A percentile compares a stretch with the other conserved stretches of the same genome.
Conservation (phyloP, 2,329 filamentous ascomycete species). For the Penicillium capsulatum region DNA sequence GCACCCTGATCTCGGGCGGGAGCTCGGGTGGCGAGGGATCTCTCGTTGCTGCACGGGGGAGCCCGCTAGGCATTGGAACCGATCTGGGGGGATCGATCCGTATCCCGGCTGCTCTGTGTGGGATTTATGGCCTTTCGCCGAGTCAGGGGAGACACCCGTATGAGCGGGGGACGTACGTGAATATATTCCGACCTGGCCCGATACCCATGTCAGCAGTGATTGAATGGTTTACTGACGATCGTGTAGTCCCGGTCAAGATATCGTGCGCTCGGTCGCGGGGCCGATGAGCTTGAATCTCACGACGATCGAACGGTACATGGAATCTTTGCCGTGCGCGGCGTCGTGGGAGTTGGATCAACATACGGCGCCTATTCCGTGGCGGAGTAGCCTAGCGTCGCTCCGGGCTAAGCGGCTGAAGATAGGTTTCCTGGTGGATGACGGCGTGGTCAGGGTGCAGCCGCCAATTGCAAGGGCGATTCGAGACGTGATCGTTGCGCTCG, state of each 20-base stretch:
- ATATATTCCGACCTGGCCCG: too few relatives aligned
- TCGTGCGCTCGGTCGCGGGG: slow-evolving; percentile 27
- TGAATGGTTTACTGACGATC: too few relatives aligned
- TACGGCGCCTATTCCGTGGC: slow-evolving; percentile 37
- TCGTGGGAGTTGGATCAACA: slow-evolving; percentile 40
- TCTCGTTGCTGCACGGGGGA: slow-evolving; percentile 48
- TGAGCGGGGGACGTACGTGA: slow-evolving; percentile 32
- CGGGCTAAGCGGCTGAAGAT: slow-evolving; percentile 51
- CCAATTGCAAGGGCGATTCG: slow-evolving; percentile 55
- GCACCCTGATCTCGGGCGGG: slow-evolving; percentile 49
- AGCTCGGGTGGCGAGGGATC: slow-evolving; percentile 55
- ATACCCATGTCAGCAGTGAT: too few relatives aligned
- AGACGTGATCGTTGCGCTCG: slow-evolving; percentile 53
- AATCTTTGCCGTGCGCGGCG: slow-evolving; percentile 30
- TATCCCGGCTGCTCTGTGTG: slow-evolving; percentile 55
- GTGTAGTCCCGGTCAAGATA: slow-evolving; percentile 25
- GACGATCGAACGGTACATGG: slow-evolving; percentile 32
- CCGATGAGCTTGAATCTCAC: slow-evolving; percentile 27
- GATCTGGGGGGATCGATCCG: slow-evolving; percentile 53
- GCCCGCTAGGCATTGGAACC: slow-evolving; percentile 52
- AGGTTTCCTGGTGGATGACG: slow-evolving; percentile 58
- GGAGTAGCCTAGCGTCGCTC: slow-evolving; percentile 21
- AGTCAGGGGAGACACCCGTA: slow-evolving; percentile 37
- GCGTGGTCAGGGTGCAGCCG: slow-evolving; percentile 57
- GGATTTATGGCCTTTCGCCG: slow-evolving; percentile 48